Percentiles rank a stretch among this genome's conserved stretches.
Evolutionary conservation across 192 early-diverging fungal genomes (phyloP).

Genomic region (Coemansia aciculifera): DNA sequence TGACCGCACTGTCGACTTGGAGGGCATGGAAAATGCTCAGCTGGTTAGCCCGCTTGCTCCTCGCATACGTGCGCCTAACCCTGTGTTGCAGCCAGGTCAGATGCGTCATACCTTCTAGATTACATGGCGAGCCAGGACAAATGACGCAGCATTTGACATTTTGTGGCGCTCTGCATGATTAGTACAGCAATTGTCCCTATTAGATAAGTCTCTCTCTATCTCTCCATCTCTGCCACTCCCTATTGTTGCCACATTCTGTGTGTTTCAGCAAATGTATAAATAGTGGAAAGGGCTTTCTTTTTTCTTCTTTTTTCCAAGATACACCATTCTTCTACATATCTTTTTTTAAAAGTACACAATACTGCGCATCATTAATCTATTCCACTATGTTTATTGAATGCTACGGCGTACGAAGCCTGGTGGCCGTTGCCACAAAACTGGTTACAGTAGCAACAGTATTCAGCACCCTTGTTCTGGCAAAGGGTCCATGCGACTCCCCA

Average conservation of each 20-base stretch:
- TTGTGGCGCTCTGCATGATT: not conserved
- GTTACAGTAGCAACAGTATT: not conserved
- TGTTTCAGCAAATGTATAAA: no score
- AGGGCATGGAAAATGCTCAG: not conserved
- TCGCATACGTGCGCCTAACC: not conserved
- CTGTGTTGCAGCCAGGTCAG: not conserved
- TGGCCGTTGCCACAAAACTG: not conserved
- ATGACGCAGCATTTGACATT: not conserved
- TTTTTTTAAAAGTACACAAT: not conserved
- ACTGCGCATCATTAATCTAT: not conserved
- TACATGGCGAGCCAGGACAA: not conserved
- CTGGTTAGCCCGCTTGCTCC: not conserved
- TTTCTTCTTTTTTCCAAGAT: not conserved
- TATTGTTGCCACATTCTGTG: no score
- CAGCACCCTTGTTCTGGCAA: not conserved
- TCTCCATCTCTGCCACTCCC: no score
- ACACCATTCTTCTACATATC: no score
- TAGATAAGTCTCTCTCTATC: no score
- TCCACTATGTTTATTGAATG: not conserved
- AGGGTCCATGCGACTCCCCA: constrained; percentile 58
- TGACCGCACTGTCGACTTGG: constrained; percentile 5
- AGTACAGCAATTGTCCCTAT: no score
- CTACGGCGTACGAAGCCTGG: not conserved
- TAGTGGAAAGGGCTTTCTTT: not conserved
- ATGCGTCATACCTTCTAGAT: not conserved